Evolutionary conservation across 2,329 filamentous ascomycete species (phyloP), one percentile per base, ranked within the genome.

Genomic region (Geosmithia putterillii): DNA sequence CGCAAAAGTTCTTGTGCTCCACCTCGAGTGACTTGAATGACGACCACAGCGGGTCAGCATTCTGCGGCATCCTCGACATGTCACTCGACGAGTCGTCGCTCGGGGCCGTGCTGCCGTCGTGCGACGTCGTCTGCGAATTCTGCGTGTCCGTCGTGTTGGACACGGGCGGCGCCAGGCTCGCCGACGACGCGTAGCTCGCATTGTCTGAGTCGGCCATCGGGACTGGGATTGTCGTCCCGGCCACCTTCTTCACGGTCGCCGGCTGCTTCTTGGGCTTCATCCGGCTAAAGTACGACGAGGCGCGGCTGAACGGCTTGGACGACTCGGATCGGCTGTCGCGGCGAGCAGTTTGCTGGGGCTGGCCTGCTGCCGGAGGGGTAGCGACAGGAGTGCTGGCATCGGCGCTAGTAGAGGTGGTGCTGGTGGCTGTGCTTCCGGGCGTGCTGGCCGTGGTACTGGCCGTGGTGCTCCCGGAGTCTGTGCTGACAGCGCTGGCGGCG

Each of bases 1-100:
- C 70, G 48, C 81, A 74, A 52, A 94, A 94, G 48, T 61, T 69
- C 61, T 53, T 57, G 25, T 57, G 55, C 28, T 66, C 64, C n/a
- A 65, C 54, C 39, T 79, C 74, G 19, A 79, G 60, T 12, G 65
- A 65, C 48, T 70, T 73, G 57, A 79, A 79, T 3, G 63, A 62
- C 5, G 67, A 66, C 71, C 71, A 76, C 19, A 78, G 60, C 8
- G 73, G 65, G 52, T 79, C 75, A 45, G 69, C 66, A 34, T 62
- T 57, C 34, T 59, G 52, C 8, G 42, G 38, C 23, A 44, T 15
- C 44, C 59, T 54, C 14, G 64, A 55, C 62, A 67, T 67, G 40
- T 70, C 66, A 48, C 60, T 57, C 40, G 59, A 64, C n/a, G 66
- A 71, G 37, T 70, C 69, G 47, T 69, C 65, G 6, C 66, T 66